Conservation (phyloP, 192 early-diverging fungal genomes). For the Glomus cerebriforme region DNA sequence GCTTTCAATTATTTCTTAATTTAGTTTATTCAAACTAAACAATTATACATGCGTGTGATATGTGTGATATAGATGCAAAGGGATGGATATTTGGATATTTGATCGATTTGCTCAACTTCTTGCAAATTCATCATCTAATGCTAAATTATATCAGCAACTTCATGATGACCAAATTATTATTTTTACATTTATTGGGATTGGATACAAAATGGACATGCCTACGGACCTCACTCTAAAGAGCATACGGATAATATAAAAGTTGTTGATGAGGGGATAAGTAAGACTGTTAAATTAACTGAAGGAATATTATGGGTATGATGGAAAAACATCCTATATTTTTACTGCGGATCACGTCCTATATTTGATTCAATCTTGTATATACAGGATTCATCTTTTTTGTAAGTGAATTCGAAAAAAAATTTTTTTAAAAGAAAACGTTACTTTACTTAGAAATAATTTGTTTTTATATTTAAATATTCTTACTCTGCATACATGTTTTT, state of each 20-base stretch:
- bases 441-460: no score
- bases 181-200: slow-evolving; percentile 92
- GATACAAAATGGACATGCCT: slow-evolving; percentile 94
- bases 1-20: background rate
- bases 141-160: slow-evolving; percentile 57
- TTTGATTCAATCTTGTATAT: no score
- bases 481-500: no score
- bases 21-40: background rate
- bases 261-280: slow-evolving; percentile 77
- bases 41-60: background rate
- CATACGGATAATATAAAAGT: slow-evolving; percentile 84
- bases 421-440: no score
- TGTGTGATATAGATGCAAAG: slow-evolving; percentile 85
- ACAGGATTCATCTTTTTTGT: no score
- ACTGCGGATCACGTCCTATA: slow-evolving; percentile 96
- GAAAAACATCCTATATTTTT: slow-evolving; percentile 86
- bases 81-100: slow-evolving; percentile 92
- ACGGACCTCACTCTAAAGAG: slow-evolving; percentile 80
- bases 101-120: slow-evolving; percentile 77
- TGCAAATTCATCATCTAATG: slow-evolving; percentile 46
- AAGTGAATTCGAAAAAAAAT: no score
- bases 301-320: slow-evolving; percentile 79
- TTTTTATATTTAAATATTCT: no score
- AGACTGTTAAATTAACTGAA: slow-evolving; percentile 69
- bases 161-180: slow-evolving; percentile 81